Percentiles rank a stretch among this genome's conserved stretches.
These are phyloP conservation scores for Heteromeles arbutifolia DNA, from an alignment of 306 rosid genomes.

Conservation along the genomic window DNA sequence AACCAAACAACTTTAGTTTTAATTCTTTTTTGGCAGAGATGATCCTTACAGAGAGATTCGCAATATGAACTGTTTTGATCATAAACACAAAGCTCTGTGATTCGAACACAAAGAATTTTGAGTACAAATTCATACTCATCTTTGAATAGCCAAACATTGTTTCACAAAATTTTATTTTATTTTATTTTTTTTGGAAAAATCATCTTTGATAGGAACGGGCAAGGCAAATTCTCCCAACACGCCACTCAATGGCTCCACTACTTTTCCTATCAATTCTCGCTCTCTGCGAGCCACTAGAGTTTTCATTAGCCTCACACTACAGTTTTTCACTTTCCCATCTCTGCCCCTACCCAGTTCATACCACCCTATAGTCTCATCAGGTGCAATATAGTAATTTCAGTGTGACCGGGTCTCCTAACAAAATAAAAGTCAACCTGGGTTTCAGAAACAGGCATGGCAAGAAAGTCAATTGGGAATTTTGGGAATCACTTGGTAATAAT, in stretches of 20 bases:
- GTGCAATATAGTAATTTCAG: slow-evolving; percentile 22
- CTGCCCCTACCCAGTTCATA: slow-evolving; percentile 17
- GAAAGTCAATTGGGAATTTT: slow-evolving; percentile 20
- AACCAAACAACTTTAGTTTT: no score
- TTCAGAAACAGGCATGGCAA: slow-evolving; percentile 17
- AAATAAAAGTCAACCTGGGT: slow-evolving; percentile 25
- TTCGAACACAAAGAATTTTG: no score
- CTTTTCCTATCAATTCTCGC: slow-evolving; percentile 8
- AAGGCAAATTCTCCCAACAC: slow-evolving; percentile 9
- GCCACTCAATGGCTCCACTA: slow-evolving; percentile 8
- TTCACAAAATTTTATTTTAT: no score
- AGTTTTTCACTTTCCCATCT: not conserved
- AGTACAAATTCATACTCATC: no score
- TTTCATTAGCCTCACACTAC: not conserved
- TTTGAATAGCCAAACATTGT: no score
- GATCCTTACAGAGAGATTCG: no score
- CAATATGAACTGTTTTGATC: no score
- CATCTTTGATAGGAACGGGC: not conserved
- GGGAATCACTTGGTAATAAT: slow-evolving; percentile 17
- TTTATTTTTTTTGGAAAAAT: no score
- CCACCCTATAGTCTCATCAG: not conserved
- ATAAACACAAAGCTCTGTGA: no score
- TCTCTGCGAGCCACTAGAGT: slow-evolving; percentile 7
- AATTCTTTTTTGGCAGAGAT: no score
- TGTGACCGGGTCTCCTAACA: not conserved